Evolutionary conservation across 2,329 filamentous ascomycete species (phyloP).

Genomic region (Setomelanomma holmii): DNA sequence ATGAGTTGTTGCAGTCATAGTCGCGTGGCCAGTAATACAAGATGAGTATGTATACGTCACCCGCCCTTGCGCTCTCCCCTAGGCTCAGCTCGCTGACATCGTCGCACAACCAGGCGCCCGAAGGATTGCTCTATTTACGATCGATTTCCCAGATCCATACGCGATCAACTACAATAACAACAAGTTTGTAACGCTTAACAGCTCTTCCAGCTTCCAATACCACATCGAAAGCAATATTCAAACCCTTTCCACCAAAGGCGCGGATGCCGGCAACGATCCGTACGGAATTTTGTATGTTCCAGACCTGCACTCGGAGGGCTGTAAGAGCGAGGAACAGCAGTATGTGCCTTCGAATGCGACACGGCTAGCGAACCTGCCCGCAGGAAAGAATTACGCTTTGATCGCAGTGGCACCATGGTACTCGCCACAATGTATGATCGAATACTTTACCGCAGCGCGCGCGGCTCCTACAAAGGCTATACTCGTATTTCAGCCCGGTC

Average conservation of each 20-base stretch:
- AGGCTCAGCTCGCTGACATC: neutral
- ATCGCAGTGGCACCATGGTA: slow-evolving; percentile 90
- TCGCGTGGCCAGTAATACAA: slow-evolving; percentile 19
- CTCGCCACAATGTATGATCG: slow-evolving; percentile 72
- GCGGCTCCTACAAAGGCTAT: slow-evolving; percentile 65
- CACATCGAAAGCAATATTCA: slow-evolving; percentile 66
- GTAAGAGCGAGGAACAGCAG: slow-evolving; percentile 67
- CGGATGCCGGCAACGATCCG: slow-evolving; percentile 67
- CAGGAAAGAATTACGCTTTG: slow-evolving; percentile 70
- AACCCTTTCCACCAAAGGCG: slow-evolving; percentile 75
- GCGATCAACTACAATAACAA: slow-evolving; percentile 38
- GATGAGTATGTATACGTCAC: slow-evolving; percentile 51
- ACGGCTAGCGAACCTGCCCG: slow-evolving; percentile 69
- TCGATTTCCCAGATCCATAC: slow-evolving; percentile 45
- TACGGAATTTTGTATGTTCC: slow-evolving; percentile 88
- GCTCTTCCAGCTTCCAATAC: slow-evolving; percentile 46
- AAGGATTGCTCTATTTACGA: slow-evolving; percentile 45
- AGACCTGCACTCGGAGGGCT: slow-evolving; percentile 67
- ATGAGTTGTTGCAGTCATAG: slow-evolving; percentile 21
- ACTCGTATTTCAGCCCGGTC: slow-evolving; percentile 62
- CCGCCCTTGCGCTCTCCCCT: neutral
- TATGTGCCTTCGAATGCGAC: slow-evolving; percentile 80
- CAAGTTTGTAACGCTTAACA: slow-evolving; percentile 39
- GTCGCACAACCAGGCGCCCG: slow-evolving; percentile 38
- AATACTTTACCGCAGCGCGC: slow-evolving; percentile 71